Percentiles rank a stretch among this genome's conserved stretches.
Conservation (phyloP, 148 eudicot genomes). For the Rhododendron henanense region DNA sequence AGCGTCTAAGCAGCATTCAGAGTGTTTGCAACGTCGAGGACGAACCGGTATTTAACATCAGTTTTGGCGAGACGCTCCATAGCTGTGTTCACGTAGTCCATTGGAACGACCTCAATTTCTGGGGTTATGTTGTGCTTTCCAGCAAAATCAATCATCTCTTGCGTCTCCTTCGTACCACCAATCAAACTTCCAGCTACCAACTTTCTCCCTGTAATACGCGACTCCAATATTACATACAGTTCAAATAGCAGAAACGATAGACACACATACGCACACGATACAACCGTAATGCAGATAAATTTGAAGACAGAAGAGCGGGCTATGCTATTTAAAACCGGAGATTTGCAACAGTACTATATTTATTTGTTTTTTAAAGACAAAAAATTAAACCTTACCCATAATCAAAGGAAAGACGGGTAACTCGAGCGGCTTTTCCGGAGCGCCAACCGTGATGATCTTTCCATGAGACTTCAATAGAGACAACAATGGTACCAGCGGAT, state of each 20-base stretch:
- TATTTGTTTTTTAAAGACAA: too few species aligned
- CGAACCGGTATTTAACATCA: slow-evolving; percentile 7
- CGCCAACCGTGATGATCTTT: slow-evolving; percentile 16
- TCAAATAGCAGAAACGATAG: not conserved
- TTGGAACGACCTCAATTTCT: not conserved
- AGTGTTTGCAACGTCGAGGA: not conserved
- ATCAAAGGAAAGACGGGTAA: not conserved
- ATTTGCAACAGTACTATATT: not conserved
- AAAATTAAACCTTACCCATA: not conserved
- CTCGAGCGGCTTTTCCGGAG: not conserved
- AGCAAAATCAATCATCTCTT: slow-evolving; percentile 14
- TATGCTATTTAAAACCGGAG: too few species aligned
- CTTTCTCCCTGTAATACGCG: slow-evolving; percentile 4
- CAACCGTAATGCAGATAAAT: too few species aligned
- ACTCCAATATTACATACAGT: not conserved
- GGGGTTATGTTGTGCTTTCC: not conserved
- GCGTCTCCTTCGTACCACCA: slow-evolving; percentile 9
- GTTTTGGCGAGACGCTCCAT: slow-evolving; percentile 8
- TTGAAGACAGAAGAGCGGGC: too few species aligned
- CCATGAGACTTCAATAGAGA: slow-evolving; percentile 15
- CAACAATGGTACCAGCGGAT: slow-evolving; percentile 11
- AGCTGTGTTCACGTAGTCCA: slow-evolving; percentile 9
- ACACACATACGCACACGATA: too few species aligned
- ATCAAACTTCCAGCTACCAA: not conserved
- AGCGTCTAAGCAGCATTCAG: not conserved